Conservation (phyloP, 306 rosid species). For the Argentina anserina region DNA sequence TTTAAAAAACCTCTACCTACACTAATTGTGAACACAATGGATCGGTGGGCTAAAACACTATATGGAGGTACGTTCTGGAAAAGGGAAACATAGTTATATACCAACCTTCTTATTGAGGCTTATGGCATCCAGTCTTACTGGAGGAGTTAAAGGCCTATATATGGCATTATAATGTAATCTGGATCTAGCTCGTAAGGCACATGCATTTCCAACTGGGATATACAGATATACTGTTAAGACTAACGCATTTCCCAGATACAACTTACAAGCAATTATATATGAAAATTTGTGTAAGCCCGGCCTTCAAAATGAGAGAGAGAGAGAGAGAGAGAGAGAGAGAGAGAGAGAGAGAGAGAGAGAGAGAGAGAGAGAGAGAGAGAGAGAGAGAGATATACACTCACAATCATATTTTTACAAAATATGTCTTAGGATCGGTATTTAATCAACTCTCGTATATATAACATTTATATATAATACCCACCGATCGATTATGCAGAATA, state of each 20-base stretch:
- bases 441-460: slow-evolving; percentile 30
- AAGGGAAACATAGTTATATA: no score
- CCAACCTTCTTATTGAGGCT: no score
- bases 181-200: background rate
- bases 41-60: background rate
- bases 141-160: background rate
- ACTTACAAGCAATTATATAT: background rate
- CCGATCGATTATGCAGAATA: slow-evolving; percentile 1
- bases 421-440: slow-evolving; percentile 25
- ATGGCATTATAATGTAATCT: background rate
- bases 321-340: slow-evolving; percentile 16
- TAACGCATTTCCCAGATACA: background rate
- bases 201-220: background rate
- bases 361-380: background rate
- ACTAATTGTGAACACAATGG: background rate
- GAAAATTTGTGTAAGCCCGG: background rate
- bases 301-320: background rate
- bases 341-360: slow-evolving; percentile 2
- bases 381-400: slow-evolving; percentile 34
- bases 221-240: background rate
- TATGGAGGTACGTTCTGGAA: no score
- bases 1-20: background rate
- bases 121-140: background rate
- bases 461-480: slow-evolving; percentile 30
- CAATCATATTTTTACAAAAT: slow-evolving; percentile 44